Evolutionary conservation across 2,329 filamentous ascomycete genomes (phyloP).

Genomic region (Monosporascus sp.): DNA sequence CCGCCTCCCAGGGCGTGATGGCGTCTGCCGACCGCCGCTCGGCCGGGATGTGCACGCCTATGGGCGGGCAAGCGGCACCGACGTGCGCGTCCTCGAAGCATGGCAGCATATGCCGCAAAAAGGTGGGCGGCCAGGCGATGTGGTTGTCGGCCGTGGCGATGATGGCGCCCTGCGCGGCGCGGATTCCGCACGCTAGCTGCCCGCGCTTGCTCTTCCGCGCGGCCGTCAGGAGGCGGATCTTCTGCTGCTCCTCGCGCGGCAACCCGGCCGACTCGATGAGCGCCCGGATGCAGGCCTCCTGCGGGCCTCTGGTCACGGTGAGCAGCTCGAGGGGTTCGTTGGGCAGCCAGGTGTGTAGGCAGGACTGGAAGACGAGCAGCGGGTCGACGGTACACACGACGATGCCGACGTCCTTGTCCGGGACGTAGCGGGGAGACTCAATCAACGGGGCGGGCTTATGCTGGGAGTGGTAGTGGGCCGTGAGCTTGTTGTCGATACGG

Average conservation of each 20-base stretch:
- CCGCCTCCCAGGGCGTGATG: slow-evolving; percentile 4
- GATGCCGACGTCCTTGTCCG: slow-evolving; percentile 23
- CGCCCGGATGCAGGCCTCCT: not conserved
- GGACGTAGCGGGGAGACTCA: not conserved
- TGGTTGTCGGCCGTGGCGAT: slow-evolving; percentile 7
- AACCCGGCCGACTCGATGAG: slow-evolving; percentile 1
- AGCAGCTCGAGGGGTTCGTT: slow-evolving; percentile 39
- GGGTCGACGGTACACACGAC: slow-evolving; percentile 25
- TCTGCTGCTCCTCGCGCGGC: not conserved
- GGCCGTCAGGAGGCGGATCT: too few relatives aligned
- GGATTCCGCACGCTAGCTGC: too few relatives aligned
- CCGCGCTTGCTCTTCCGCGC: too few relatives aligned
- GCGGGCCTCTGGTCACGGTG: not conserved
- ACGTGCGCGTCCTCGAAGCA: slow-evolving; percentile 8
- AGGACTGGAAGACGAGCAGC: slow-evolving; percentile 38
- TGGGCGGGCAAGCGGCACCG: not conserved
- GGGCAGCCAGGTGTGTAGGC: slow-evolving; percentile 39
- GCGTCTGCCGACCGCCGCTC: not conserved
- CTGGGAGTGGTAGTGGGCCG: not conserved
- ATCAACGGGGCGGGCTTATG: not conserved
- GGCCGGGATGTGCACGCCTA: slow-evolving; percentile 1
- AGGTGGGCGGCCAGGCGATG: slow-evolving; percentile 2
- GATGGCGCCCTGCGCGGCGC: slow-evolving; percentile 1
- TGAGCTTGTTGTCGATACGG: not conserved
- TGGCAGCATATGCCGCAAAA: slow-evolving; percentile 2